phyloP scores from a whole-genome alignment of 208 protist genomes.

The Wallacemonas collosoma region DNA sequence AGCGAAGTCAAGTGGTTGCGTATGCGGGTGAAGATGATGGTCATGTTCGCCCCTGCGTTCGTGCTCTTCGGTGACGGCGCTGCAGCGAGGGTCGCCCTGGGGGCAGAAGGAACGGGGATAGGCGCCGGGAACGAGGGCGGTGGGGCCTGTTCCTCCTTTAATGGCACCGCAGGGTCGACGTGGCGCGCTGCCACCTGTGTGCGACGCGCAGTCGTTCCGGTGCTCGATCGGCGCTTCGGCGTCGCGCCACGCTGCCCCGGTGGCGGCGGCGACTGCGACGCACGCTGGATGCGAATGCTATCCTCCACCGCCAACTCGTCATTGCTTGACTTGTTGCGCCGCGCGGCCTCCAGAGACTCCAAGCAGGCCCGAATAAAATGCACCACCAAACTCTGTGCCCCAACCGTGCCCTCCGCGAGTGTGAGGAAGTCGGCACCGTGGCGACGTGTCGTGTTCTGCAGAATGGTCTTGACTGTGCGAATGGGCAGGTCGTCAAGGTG shows the following conservation, averaged over 20 bases:
- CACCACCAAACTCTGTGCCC: constrained; percentile 77
- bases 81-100: constrained; percentile 5
- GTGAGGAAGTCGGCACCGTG: constrained; percentile 50
- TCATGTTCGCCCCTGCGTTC: constrained; percentile 23
- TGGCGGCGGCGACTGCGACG: constrained; percentile 50
- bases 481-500: constrained; percentile 85
- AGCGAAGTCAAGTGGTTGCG: constrained; percentile 80
- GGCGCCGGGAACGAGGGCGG: constrained; percentile 7
- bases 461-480: constrained; percentile 87
- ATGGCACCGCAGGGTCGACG: constrained; percentile 22
- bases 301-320: constrained; percentile 57
- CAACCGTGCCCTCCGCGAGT: constrained; percentile 59
- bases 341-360: constrained; percentile 44
- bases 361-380: constrained; percentile 90
- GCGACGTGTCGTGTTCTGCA: constrained; percentile 68
- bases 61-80: not conserved
- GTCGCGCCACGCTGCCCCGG: not conserved
- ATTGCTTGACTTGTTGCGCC: constrained; percentile 39
- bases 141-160: constrained; percentile 20
- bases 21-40: constrained; percentile 69
- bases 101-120: not conserved
- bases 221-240: constrained; percentile 4
- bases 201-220: constrained; percentile 14
- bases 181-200: constrained; percentile 25
- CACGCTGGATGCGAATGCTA: constrained; percentile 46